A percentile compares a stretch with the other conserved stretches of the same genome.
Evolutionary conservation across 2,329 filamentous ascomycete species (phyloP).

Genomic region (Aureobasidium mangrovei): DNA sequence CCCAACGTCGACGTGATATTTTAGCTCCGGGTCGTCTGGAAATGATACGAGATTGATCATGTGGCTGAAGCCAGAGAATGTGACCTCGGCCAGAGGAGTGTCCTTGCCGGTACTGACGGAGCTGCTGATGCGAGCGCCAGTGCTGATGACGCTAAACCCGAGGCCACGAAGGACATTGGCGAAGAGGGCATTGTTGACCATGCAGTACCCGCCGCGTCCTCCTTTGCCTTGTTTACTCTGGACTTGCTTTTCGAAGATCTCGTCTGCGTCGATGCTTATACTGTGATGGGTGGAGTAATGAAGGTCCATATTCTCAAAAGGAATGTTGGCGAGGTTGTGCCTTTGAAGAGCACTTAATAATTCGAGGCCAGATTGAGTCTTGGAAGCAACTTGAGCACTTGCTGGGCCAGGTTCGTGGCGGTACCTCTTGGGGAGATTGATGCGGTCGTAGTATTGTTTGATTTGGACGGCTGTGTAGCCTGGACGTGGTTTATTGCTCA

Average conservation of each 20-base stretch:
- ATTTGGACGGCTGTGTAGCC: constrained; percentile 18
- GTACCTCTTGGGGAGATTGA: constrained; percentile 18
- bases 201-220: constrained; percentile 50
- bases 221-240: constrained; percentile 21
- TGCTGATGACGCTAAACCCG: constrained; percentile 39
- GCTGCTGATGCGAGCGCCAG: constrained; percentile 32
- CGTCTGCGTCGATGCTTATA: constrained; percentile 42
- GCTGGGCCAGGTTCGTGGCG: constrained; percentile 10
- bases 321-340: constrained; percentile 39
- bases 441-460: constrained; percentile 22
- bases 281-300: constrained; percentile 44
- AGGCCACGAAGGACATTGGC: constrained; percentile 43
- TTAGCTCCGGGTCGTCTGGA: constrained; percentile 24
- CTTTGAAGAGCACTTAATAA: constrained; percentile 22
- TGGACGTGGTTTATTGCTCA: not conserved
- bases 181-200: constrained; percentile 51
- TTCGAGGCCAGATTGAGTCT: constrained; percentile 22
- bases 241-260: constrained; percentile 47
- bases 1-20: constrained; percentile 35
- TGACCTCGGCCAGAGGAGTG: constrained; percentile 27
- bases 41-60: constrained; percentile 39
- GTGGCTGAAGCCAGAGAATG: constrained; percentile 29
- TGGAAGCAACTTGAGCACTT: constrained; percentile 3
- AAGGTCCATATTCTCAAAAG: constrained; percentile 49
- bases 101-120: constrained; percentile 39